These are phyloP conservation scores for Rhynchosporium graminicola DNA, from an alignment of 2,329 filamentous ascomycete genomes.

Conservation along the genomic window DNA sequence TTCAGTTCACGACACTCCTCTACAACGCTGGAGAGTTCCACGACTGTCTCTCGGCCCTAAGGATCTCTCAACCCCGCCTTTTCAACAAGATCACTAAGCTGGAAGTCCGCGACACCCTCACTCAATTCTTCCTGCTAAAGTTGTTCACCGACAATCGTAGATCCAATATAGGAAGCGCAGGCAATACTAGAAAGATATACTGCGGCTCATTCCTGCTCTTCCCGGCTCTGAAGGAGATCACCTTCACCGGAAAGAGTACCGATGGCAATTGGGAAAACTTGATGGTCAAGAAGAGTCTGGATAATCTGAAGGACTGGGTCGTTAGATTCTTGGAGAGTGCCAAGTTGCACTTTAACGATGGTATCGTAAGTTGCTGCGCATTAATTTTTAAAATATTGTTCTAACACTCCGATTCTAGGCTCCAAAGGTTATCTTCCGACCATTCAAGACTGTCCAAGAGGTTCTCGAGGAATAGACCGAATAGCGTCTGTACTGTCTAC, in stretches of 20 bases:
- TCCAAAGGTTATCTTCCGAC: constrained; percentile 2
- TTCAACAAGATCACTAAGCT: not conserved
- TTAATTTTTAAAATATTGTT: not conserved
- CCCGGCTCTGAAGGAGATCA: constrained; percentile 8
- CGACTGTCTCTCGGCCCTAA: not conserved
- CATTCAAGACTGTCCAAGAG: constrained; percentile 6
- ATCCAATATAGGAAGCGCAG: not conserved
- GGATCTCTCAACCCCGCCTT: not conserved
- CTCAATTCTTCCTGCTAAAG: not conserved
- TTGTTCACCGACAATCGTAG: not conserved
- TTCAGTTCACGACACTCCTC: not conserved
- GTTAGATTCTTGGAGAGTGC: not conserved
- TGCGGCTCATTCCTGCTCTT: not conserved
- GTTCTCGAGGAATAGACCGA: not conserved
- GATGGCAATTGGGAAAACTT: not conserved
- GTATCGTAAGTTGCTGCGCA: not conserved
- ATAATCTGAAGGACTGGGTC: not conserved
- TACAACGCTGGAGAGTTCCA: not conserved
- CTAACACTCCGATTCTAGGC: not conserved
- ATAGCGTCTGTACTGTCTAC: not conserved
- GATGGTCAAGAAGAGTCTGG: not conserved
- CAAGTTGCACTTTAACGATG: not conserved
- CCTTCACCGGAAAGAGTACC: not conserved
- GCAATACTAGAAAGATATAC: not conserved
- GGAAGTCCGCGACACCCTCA: not conserved